A percentile compares a stretch with the other conserved stretches of the same genome.
Conservation (phyloP, 2,329 filamentous ascomycete genomes). For the Curvularia spicifera region DNA sequence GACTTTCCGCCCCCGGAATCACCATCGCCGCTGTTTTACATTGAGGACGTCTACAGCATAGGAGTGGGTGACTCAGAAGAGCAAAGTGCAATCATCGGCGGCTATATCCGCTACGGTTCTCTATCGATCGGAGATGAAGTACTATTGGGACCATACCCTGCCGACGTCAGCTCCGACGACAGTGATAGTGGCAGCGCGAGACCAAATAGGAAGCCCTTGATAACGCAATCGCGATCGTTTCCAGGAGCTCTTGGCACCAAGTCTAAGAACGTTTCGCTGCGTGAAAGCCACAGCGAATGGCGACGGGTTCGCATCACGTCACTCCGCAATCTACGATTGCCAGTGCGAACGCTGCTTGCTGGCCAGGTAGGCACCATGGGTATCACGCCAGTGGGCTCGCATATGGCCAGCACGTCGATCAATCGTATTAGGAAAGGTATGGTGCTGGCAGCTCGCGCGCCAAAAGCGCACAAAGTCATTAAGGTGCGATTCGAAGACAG, state of each 20-base stretch:
- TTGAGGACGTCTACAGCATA: constrained; percentile 83
- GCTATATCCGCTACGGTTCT: constrained; percentile 79
- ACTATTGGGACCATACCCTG: constrained; percentile 73
- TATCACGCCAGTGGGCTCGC: constrained; percentile 59
- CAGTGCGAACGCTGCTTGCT: constrained; percentile 74
- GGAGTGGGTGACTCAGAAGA: constrained; percentile 53
- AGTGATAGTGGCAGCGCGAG: constrained; percentile 47
- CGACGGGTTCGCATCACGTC: constrained; percentile 80
- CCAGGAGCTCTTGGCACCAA: constrained; percentile 53
- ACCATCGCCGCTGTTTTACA: constrained; percentile 75
- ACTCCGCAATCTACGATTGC: constrained; percentile 84
- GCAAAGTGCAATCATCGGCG: constrained; percentile 72
- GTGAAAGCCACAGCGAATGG: constrained; percentile 64
- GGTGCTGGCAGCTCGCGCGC: constrained; percentile 69
- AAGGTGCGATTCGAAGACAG: constrained; percentile 70
- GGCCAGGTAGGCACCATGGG: constrained; percentile 93
- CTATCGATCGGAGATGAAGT: constrained; percentile 80
- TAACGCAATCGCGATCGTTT: constrained; percentile 56
- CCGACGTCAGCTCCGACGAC: constrained; percentile 42
- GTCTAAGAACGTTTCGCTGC: constrained; percentile 16
- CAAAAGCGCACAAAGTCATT: constrained; percentile 58
- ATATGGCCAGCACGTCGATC: constrained; percentile 39
- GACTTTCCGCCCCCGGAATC: constrained; percentile 46
- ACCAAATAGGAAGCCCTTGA: constrained; percentile 29
- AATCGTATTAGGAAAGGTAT: constrained; percentile 74